Evolutionary conservation across 371 early-diverging fungal species (phyloP).

Genomic region (Mortierella sp.): DNA sequence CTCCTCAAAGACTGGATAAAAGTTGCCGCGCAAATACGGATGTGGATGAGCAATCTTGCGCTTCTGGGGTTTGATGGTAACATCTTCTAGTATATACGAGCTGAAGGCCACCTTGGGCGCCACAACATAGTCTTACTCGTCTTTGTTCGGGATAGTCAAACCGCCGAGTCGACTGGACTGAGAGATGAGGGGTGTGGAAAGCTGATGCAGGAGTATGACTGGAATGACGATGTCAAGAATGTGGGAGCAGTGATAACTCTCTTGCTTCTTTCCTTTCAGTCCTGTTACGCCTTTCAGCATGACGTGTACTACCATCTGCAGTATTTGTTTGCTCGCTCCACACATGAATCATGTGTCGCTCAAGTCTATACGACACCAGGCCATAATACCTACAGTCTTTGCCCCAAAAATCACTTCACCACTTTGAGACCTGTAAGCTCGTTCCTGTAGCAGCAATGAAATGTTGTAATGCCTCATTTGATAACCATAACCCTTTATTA

Average conservation of each 20-base stretch:
- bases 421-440: neutral
- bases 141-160: neutral
- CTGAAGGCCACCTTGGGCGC: neutral
- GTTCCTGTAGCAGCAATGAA: neutral
- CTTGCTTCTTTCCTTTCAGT: too few relatives aligned
- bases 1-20: conserved; percentile 54
- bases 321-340: too few relatives aligned
- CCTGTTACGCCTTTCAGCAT: too few relatives aligned
- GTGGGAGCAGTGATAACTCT: too few relatives aligned
- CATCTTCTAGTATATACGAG: neutral
- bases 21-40: conserved; percentile 46
- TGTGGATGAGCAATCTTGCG: conserved; percentile 18
- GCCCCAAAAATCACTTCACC: too few relatives aligned
- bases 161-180: neutral
- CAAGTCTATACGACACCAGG: too few relatives aligned
- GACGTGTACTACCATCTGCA: too few relatives aligned
- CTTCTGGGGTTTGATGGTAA: neutral
- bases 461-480: neutral
- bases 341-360: too few relatives aligned
- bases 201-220: too few relatives aligned
- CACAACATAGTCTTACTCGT: neutral
- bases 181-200: too few relatives aligned
- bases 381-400: too few relatives aligned
- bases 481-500: neutral
- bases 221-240: too few relatives aligned